Base-by-base conservation (phyloP, 495 filamentous ascomycete species). In the Penicillium pancosmium region DNA sequence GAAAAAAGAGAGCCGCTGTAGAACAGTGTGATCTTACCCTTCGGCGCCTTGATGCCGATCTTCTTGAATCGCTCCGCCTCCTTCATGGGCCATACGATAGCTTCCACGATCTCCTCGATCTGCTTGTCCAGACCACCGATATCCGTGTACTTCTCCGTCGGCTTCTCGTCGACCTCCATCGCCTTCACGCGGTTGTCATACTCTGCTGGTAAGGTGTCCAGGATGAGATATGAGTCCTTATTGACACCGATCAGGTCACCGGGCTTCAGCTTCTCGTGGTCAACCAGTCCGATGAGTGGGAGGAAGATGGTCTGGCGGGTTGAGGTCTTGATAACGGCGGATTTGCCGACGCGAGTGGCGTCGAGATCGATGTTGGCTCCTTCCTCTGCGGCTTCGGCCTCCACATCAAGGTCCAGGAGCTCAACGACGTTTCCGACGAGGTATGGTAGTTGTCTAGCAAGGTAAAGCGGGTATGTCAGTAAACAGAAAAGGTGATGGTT, bases 121-220 rank as follows among this genome's bases (percentile, higher is more conserved):
- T 99, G 94, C 78, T 99, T 99, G 76, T 96, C 92, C 67, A 99
- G 78, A 35, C 94, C 94, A 73, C 94, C 94, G 19, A 99, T 95
- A 81, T 99, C 94, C 61, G 85, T 91, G 80, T 99, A 99, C 80
- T 98, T 97, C 79, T 99, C 94, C 36, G 92, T 97, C 18, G 94
- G 94, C 83, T 99, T 99, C 84, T 99, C 94, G 67, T 99, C 94
- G 38, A 99, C 94, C 81, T 99, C 94, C 94, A 99, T 99, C 33
- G 94, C 94, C 82, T 99, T 99, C 46, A 99, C 94, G 73, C 94
- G 86, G 80, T 92, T 97, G 72, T 99, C 94, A 72, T 99, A 99
- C 74, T 99, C 94, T n/a, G 94, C 94, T 7, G 94, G 94, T 66
- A 99, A 82, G 27, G 95, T 98, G 72, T 99, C 94, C 52, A 99